Base-by-base conservation (phyloP, 2,329 filamentous ascomycete genomes). In the Stemphylium vesicarium region DNA sequence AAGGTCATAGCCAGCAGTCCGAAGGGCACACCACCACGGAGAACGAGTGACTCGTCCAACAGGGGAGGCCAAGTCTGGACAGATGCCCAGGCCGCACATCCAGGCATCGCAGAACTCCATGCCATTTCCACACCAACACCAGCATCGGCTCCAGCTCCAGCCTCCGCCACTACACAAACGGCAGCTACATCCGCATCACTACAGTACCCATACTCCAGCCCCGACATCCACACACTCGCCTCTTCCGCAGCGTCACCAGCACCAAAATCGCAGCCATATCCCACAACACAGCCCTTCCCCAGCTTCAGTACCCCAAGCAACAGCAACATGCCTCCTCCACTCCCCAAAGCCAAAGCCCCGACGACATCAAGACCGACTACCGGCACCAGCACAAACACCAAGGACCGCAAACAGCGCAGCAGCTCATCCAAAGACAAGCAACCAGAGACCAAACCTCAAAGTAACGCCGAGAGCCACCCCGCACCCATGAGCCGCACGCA, bases 401-500 rank as follows among this genome's bases (percentile, higher is more conserved):
- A 52, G 22, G 46, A 46, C 13, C 11, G 35, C 7, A 24, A 37
- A 26, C 10, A 31, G 12, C 18, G 36, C 9, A 52, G 45, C 9
- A 41, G 35, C 22, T 24, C 22, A n/a, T 18, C 52, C 10, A 54
- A 58, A 20, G 20, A 45, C 10, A 46, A 50, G 29, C 20, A 42
- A 3, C 26, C 37, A 6, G 32, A 16, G 39, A 33, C 29, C 5
- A 56, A 51, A 22, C 47, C 48, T 15, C 22, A 37, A 16, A 20
- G 39, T 31, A 16, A 43, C 8, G 50, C 50, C 79, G n/a, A 83
- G 33, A 85, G 56, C 2, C 53, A 56, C 2, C 62, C 66, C 5
- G 47, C 78, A 18, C 78, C 82, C 38, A 80, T 88, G 60, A 92
- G 90, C 38, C 94, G 89, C 70, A 90, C 88, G n/a, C 91, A 96